Percentiles rank a stretch among this genome's conserved stretches.
Conservation (phyloP, 805 yeast species). For the Monosporozyma solicola region DNA sequence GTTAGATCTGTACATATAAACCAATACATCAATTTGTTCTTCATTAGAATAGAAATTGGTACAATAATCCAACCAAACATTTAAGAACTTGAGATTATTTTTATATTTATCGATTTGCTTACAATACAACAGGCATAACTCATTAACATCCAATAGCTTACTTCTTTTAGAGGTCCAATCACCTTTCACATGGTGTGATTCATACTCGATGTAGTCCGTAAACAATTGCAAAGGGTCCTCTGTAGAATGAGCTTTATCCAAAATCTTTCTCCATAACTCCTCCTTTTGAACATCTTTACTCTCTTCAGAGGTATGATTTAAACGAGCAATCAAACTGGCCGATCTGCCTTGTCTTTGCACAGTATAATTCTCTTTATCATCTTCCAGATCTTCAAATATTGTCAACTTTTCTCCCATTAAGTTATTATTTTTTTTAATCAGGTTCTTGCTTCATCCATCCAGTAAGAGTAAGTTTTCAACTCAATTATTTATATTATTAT, state of each 20-base stretch:
- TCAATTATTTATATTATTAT: not conserved
- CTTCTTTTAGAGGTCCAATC: conserved; percentile 53
- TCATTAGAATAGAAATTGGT: conserved; percentile 34
- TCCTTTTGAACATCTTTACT: conserved; percentile 21
- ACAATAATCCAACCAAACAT: conserved; percentile 66
- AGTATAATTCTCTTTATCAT: conserved; percentile 67
- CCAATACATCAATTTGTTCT: conserved; percentile 62
- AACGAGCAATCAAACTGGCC: conserved; percentile 38
- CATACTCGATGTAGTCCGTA: conserved; percentile 65
- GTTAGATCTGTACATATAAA: conserved; percentile 58
- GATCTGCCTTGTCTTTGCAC: conserved; percentile 64
- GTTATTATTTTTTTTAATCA: not conserved
- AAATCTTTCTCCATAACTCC: conserved; percentile 25
- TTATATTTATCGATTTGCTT: conserved; percentile 56
- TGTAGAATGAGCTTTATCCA: conserved; percentile 39
- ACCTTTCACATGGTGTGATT: conserved; percentile 49
- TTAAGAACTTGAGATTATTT: conserved; percentile 71
- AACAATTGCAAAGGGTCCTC: conserved; percentile 79
- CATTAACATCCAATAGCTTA: conserved; percentile 57
- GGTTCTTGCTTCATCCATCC: not conserved
- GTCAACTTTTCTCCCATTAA: not conserved
- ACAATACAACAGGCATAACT: conserved; percentile 61
- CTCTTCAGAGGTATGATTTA: not conserved
- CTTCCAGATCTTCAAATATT: conserved; percentile 39
- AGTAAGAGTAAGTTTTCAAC: too few relatives aligned